Base-by-base conservation (phyloP, 2,329 filamentous ascomycete genomes). In the Penicillium sp. region DNA sequence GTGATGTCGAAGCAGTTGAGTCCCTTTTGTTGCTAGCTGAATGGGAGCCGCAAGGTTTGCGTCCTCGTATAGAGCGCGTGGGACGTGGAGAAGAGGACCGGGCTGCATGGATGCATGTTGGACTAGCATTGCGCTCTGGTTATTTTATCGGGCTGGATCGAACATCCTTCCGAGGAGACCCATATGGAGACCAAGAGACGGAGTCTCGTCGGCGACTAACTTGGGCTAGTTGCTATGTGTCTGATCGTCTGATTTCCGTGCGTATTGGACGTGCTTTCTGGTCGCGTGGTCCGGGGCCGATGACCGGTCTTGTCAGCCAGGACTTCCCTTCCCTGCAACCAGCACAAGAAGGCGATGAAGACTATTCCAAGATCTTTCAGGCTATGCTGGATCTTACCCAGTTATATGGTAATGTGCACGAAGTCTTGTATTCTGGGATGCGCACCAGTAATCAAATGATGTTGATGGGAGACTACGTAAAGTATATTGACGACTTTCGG, bases 61-160 rank as follows among this genome's bases (percentile, higher is more conserved):
- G 81, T 5, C 76, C 76, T 2, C 72, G 77, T 27, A 78, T 80
- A 24, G 80, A 80, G 26, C 74, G 78, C 22, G 81, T 87, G 16
- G 85, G 84, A 0, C 77, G 84, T 45, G 85, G 85, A 7, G 84
- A 87, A 62, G 85, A 87, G 60, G 84, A 88, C 56, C 77, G 85
- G 36, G 83, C 85, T 24, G 83, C 84, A 0, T 88, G 85, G 85
- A 87, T 87, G 84, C 81, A 87, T 56, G 82, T 87, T 5, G 85
- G 85, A 1, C 76, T 84, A 16, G 85, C 85, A 3, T 68, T 88
- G 6, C 77, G 85, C 6, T 78, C 86, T 2, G 84, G 80, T 0
- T 87, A 87, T 61, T 85, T 85, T 41, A 77, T 87, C 13, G 80
- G 81, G 1, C 72, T 88, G 14, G 85, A 88, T 60, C 76, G 81